phyloP scores from a whole-genome alignment of 2,329 filamentous ascomycete species.

The Ambrosiella xylebori region DNA sequence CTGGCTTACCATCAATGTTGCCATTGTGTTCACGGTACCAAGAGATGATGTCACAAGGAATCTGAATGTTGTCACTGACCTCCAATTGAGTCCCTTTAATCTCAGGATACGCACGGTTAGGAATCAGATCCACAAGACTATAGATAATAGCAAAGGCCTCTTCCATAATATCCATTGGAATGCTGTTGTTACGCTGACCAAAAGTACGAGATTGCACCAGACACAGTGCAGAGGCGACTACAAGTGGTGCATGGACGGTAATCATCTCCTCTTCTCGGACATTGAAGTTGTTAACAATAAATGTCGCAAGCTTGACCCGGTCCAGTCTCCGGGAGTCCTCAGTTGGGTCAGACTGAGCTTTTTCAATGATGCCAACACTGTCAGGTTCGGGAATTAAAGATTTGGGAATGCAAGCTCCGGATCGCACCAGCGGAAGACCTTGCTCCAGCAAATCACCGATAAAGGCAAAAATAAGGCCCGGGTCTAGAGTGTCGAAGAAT shows the following conservation, averaged over 20 bases:
- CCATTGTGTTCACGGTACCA: slow-evolving; percentile 59
- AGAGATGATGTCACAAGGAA: slow-evolving; percentile 41
- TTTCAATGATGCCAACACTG: background rate
- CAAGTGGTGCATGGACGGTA: slow-evolving; percentile 63
- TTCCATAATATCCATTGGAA: slow-evolving; percentile 15
- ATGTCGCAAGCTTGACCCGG: slow-evolving; percentile 57
- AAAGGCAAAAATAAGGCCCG: slow-evolving; percentile 78
- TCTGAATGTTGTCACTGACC: slow-evolving; percentile 20
- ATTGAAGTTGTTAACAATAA: slow-evolving; percentile 79
- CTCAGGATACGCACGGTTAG: slow-evolving; percentile 41
- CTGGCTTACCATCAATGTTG: slow-evolving; percentile 42
- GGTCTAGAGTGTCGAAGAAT: slow-evolving; percentile 96
- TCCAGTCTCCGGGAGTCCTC: slow-evolving; percentile 32
- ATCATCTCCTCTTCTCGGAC: slow-evolving; percentile 93
- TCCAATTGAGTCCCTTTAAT: slow-evolving; percentile 13
- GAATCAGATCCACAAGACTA: slow-evolving; percentile 44
- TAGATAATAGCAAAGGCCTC: slow-evolving; percentile 32
- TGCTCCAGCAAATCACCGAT: slow-evolving; percentile 50
- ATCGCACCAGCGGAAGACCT: slow-evolving; percentile 23
- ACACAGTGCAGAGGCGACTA: slow-evolving; percentile 43
- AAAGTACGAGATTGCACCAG: slow-evolving; percentile 6
- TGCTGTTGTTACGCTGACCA: background rate
- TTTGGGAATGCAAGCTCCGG: slow-evolving; percentile 24
- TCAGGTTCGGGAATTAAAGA: background rate
- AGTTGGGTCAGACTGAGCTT: background rate